A percentile compares a stretch with the other conserved stretches of the same genome.
These are phyloP conservation scores for Kappamyces sp. DNA, from an alignment of 192 early-diverging fungal genomes.

Conservation along the genomic window DNA sequence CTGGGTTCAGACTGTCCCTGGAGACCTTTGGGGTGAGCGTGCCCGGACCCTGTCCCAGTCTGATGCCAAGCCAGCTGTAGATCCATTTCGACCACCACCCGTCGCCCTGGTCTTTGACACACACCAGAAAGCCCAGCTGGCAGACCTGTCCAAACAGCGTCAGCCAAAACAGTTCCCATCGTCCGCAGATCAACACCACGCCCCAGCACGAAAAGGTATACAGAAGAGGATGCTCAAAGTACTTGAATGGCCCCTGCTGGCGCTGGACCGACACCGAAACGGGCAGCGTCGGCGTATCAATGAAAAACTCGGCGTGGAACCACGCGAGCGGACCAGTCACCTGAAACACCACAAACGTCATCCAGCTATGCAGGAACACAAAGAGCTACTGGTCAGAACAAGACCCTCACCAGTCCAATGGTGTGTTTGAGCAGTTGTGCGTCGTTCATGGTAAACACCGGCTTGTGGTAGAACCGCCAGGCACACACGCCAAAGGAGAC, in stretches of 20 bases:
- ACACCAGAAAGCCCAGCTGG: constrained; percentile 76
- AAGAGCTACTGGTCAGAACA: constrained; percentile 39
- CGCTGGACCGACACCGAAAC: constrained; percentile 34
- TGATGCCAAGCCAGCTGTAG: constrained; percentile 8
- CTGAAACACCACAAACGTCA: constrained; percentile 84
- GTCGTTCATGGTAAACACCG: constrained; percentile 62
- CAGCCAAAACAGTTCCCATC: constrained; percentile 59
- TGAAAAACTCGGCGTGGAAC: constrained; percentile 98
- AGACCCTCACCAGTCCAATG: constrained; percentile 54
- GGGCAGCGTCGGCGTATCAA: constrained; percentile 51
- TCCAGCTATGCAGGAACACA: constrained; percentile 86
- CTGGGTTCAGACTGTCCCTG: too few relatives aligned
- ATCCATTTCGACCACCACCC: constrained; percentile 42
- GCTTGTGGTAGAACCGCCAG: constrained; percentile 71
- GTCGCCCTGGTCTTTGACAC: constrained; percentile 84
- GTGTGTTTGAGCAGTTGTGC: constrained; percentile 75
- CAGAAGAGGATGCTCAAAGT: constrained; percentile 90
- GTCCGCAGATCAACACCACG: constrained; percentile 69
- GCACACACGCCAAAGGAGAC: constrained; percentile 79
- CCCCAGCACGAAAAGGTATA: constrained; percentile 96
- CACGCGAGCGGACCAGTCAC: constrained; percentile 93
- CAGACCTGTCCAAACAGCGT: constrained; percentile 78
- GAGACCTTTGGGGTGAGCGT: neutral
- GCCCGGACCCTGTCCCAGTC: constrained; percentile 1
- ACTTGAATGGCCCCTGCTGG: constrained; percentile 92